Evolutionary conservation across 2,329 filamentous ascomycete genomes (phyloP).

Genomic region (Aureobasidium sp.): DNA sequence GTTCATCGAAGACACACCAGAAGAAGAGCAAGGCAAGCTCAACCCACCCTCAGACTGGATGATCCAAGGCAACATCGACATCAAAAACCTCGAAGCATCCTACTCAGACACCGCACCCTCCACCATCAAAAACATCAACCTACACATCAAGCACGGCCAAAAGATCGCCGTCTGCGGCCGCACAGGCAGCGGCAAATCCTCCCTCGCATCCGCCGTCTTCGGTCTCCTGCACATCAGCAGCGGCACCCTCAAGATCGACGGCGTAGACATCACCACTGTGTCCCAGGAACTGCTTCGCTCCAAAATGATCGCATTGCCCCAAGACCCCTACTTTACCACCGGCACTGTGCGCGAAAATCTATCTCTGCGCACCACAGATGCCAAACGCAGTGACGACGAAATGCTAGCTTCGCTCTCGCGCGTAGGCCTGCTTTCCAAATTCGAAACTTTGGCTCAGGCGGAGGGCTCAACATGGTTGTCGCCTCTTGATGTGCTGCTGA

Average conservation of each 20-base stretch:
- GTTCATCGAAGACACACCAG: conserved; percentile 38
- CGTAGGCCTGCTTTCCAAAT: conserved; percentile 36
- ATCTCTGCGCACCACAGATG: conserved; percentile 31
- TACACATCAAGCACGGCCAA: conserved; percentile 40
- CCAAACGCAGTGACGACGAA: conserved; percentile 28
- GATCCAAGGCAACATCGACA: conserved; percentile 60
- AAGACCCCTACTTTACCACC: conserved; percentile 44
- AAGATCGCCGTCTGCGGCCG: conserved; percentile 46
- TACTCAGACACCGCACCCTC: conserved; percentile 21
- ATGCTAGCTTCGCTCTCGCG: conserved; percentile 37
- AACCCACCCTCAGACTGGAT: conserved; percentile 66
- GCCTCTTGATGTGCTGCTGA: conserved; percentile 11
- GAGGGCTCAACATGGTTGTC: not conserved
- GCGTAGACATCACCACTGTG: conserved; percentile 37
- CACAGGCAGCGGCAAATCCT: conserved; percentile 47
- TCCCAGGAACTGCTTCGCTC: conserved; percentile 39
- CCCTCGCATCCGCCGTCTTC: conserved; percentile 40
- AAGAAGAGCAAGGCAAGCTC: conserved; percentile 48
- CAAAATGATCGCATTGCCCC: conserved; percentile 39
- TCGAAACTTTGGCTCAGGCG: conserved; percentile 26
- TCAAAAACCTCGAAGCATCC: conserved; percentile 49
- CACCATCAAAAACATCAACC: conserved; percentile 38
- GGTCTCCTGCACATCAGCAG: conserved; percentile 38
- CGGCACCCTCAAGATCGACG: conserved; percentile 40
- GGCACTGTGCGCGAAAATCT: conserved; percentile 41